phyloP scores from a whole-genome alignment of 768 basidiomycete species.

The Boletus pseudo-olivaceus region DNA sequence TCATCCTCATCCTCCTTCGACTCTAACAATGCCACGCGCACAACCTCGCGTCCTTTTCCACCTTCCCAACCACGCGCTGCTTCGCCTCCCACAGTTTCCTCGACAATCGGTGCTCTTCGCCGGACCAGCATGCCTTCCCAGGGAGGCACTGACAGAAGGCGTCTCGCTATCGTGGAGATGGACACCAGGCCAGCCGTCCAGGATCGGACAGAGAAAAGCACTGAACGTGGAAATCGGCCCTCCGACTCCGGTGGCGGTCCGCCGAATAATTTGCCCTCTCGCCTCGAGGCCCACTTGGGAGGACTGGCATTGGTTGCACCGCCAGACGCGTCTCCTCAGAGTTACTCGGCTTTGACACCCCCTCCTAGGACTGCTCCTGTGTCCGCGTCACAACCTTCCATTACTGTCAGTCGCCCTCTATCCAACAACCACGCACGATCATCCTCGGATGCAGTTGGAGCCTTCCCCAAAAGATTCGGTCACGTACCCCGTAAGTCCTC shows the following conservation, averaged over 20 bases:
- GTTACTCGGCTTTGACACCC: conserved; percentile 52
- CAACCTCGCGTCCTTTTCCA: conserved; percentile 11
- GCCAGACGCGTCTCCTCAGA: conserved; percentile 57
- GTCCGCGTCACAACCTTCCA: conserved; percentile 18
- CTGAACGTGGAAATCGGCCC: conserved; percentile 9
- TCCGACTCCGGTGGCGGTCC: conserved; percentile 29
- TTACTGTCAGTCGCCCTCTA: conserved; percentile 3
- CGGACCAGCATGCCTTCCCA: conserved; percentile 54
- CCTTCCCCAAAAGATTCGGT: conserved; percentile 29
- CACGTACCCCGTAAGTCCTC: conserved; percentile 43
- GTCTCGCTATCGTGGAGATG: conserved; percentile 66
- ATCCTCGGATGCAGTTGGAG: conserved; percentile 42
- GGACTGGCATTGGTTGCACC: conserved; percentile 70
- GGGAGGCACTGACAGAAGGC: conserved; percentile 60
- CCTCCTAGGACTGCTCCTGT: conserved; percentile 51
- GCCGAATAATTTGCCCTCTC: conserved; percentile 33
- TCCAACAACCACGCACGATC: conserved; percentile 40
- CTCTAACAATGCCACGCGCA: conserved; percentile 39
- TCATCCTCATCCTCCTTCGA: conserved; percentile 28
- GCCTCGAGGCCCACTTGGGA: conserved; percentile 33
- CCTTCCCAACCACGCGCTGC: conserved; percentile 14
- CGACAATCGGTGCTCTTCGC: conserved; percentile 33
- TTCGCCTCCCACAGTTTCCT: conserved; percentile 27
- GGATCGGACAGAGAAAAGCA: conserved; percentile 25
- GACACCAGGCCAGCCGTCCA: conserved; percentile 33